phyloP scores from a whole-genome alignment of 371 early-diverging fungal genomes.

The Syncephalastrum sp. region DNA sequence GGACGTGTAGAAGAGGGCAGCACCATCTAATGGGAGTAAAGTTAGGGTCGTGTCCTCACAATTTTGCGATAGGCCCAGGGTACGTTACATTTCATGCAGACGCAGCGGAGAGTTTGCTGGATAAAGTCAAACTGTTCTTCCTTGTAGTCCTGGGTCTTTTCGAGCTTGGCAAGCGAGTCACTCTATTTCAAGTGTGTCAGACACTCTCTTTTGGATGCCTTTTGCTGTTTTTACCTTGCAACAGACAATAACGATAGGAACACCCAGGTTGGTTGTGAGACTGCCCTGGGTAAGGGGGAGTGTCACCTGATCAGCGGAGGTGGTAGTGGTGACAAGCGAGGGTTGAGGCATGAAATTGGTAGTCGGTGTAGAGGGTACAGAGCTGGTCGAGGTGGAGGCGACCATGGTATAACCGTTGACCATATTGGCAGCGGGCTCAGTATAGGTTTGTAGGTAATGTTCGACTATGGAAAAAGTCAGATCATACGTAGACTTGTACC shows the following conservation, averaged over 20 bases:
- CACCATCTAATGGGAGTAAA: conserved; percentile 69
- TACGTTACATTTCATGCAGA: conserved; percentile 84
- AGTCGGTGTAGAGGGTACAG: conserved; percentile 23
- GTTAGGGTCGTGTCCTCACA: background rate
- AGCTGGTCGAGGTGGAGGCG: conserved; percentile 41
- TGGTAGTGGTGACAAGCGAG: conserved; percentile 43
- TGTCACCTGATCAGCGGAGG: conserved; percentile 57
- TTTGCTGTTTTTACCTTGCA: conserved; percentile 67
- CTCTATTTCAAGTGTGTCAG: conserved; percentile 49
- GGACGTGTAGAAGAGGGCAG: conserved; percentile 89
- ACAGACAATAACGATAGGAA: conserved; percentile 89
- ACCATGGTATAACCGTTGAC: conserved; percentile 28
- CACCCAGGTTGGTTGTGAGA: conserved; percentile 80
- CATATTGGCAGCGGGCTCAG: conserved; percentile 41
- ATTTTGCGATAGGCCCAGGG: background rate
- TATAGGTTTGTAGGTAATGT: conserved; percentile 60
- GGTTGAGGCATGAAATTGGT: conserved; percentile 22
- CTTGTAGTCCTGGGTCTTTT: conserved; percentile 82
- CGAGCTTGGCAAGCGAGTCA: conserved; percentile 74
- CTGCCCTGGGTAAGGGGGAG: conserved; percentile 82
- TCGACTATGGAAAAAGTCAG: conserved; percentile 42
- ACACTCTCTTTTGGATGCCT: background rate
- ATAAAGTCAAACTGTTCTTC: conserved; percentile 95
- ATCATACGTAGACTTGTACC: background rate
- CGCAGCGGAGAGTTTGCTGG: conserved; percentile 87